phyloP scores from a whole-genome alignment of 257 asterid species.

The Nicotiana attenuata region DNA sequence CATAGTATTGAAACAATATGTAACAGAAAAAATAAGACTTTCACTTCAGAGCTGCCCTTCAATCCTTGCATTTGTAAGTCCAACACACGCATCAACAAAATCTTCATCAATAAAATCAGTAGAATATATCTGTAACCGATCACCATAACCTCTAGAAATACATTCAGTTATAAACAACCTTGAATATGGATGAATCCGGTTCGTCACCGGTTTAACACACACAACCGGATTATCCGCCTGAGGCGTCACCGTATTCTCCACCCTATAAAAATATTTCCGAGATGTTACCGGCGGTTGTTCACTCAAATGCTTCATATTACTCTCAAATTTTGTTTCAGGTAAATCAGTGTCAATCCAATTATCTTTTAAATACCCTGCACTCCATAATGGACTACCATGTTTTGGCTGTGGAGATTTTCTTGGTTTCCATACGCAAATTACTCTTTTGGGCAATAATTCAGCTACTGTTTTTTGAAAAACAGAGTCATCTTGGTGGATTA shows the following conservation, averaged over 20 bases:
- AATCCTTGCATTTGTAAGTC: conserved; percentile 58
- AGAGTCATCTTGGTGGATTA: conserved; percentile 62
- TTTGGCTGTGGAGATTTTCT: conserved; percentile 55
- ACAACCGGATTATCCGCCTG: conserved; percentile 79
- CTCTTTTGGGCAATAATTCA: conserved; percentile 62
- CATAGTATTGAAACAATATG: not conserved
- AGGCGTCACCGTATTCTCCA: conserved; percentile 93
- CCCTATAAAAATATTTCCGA: conserved; percentile 73
- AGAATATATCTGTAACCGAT: conserved; percentile 65
- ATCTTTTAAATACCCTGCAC: conserved; percentile 56
- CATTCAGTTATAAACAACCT: conserved; percentile 63
- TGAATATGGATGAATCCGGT: conserved; percentile 63
- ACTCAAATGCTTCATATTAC: conserved; percentile 59
- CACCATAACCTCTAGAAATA: conserved; percentile 34
- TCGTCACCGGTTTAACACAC: conserved; percentile 75
- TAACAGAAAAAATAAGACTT: not conserved
- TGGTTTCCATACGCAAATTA: conserved; percentile 93
- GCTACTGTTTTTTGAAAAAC: conserved; percentile 58
- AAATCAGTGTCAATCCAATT: conserved; percentile 84
- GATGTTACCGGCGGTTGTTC: conserved; percentile 46
- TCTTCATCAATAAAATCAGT: conserved; percentile 79
- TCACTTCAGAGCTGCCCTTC: conserved; percentile 39
- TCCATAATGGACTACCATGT: conserved; percentile 57
- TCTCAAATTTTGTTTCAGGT: conserved; percentile 81
- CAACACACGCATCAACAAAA: conserved; percentile 88